Evolutionary conservation across 805 yeast genomes (phyloP), one percentile per base, ranked within the genome.

Genomic region (Dipodascus albidus): DNA sequence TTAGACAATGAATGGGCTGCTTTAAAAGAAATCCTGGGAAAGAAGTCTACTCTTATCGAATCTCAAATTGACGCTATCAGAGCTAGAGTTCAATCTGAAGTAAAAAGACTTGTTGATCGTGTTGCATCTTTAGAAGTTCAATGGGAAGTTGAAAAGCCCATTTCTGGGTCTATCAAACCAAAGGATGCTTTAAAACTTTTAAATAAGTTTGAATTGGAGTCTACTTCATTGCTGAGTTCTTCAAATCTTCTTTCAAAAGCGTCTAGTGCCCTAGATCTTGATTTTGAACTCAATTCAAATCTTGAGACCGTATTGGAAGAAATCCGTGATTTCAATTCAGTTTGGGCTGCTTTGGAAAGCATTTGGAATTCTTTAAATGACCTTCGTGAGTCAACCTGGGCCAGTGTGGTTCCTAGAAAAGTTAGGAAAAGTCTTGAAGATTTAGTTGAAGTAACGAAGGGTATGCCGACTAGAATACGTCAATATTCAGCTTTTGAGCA

Each of bases 401-500:
- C 55, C 0, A 67, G 71, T 0, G 61, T 80, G 2, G 71, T 72
- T 2, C 73, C 80, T 0, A 64, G 79, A 6, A 63, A 69, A 0
- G 55, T 84, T 2, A 71, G 80, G 48, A 66, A 64, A 14, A 64
- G 69, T 9, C 65, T 87, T 15, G 87, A 84, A 20, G 77, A 72
- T 0, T 63, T 84, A 11, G 56, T 79, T 1, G 64, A 67, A 1
- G 61, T 60, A 0, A 70, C 83, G 1, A 73, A 81, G 52, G 59
- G 74, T 0, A 72, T 82, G 68, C 87, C 91, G 0, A 66, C 74
- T 0, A 72, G 76, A 15, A 72, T 83, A 23, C 73, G 87, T 3
- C 88, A 81, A 56, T 84, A 86, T 63, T 70, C 81, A 0, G 89
- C 90, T 0, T 83, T 82, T 63, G 82, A 78, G 57, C 74, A 75